Base-by-base conservation (phyloP, 1,284 basidiomycete genomes). In the Sanghuangporus sanghuang region DNA sequence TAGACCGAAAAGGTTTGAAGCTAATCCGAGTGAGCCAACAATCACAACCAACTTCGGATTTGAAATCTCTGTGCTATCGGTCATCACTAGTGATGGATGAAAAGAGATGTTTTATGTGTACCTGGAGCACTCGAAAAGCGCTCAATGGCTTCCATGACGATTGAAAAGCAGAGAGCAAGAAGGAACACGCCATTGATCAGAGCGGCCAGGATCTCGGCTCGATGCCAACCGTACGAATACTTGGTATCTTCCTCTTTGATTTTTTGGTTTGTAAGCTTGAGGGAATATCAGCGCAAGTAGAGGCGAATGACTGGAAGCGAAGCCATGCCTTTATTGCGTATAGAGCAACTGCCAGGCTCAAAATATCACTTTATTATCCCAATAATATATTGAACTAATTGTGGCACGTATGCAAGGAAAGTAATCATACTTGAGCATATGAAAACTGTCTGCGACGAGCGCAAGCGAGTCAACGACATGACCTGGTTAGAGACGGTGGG, bases 141-240 rank as follows among this genome's bases (percentile, higher is more conserved):
- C 68, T 93, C 87, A 54, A 99, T 77, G 6, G 97, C 96, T 75
- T 99, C 96, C 72, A 99, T 80, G 59, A 86, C 90, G 71, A 99
- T 98, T 16, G 95, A 94, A 76, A 98, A 95, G 78, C 96, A 99
- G 0, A 99, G 85, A 0, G 97, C 96, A 56, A 95, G 79, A 3
- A 99, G 85, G 79, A 98, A 98, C 61, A 98, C 96, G 57, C 97
- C 96, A 71, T 99, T 99, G 71, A 98, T 80, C 54, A 99, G 82
- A 0, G 95, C 94, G 36, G 95, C 95, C 6, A 99, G 84, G 66
- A 99, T 97, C 73, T 99, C 97, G n/a, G 97, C 97, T 63, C 97
- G 85, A 76, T 99, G 96, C 95, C 96, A 98, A 21, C 95, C 95
- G 72, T 96, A 97, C 1, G 93, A 92, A 74, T 95, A 96, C 49